Conservation (phyloP, 805 yeast genomes). For the Candida patagonica region DNA sequence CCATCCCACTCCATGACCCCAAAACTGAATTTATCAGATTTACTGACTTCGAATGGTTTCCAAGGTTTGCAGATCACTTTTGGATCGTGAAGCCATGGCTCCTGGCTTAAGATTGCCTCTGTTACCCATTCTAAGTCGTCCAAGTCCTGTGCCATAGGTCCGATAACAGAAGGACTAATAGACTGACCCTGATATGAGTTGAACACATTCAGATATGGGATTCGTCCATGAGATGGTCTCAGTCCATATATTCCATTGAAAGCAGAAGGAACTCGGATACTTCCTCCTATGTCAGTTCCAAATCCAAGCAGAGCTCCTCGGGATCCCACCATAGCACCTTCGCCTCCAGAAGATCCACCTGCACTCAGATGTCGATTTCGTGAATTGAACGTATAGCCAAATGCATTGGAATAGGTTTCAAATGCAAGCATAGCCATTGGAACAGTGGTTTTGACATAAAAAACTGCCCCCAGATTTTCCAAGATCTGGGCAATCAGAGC, state of each 20-base stretch:
- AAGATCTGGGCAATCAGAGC: constrained; percentile 34
- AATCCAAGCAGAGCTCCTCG: constrained; percentile 42
- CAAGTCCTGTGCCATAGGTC: constrained; percentile 37
- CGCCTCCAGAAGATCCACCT: constrained; percentile 53
- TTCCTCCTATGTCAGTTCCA: constrained; percentile 48
- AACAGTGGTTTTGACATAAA: constrained; percentile 44
- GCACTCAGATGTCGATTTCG: constrained; percentile 34
- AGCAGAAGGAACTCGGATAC: constrained; percentile 42
- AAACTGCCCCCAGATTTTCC: constrained; percentile 42
- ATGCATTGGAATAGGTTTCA: constrained; percentile 37
- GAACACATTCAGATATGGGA: constrained; percentile 6
- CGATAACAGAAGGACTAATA: constrained; percentile 37
- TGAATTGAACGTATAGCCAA: constrained; percentile 40
- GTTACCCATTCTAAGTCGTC: constrained; percentile 34
- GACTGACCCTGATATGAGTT: constrained; percentile 31
- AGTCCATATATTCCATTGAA: constrained; percentile 41
- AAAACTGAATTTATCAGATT: constrained; percentile 22
- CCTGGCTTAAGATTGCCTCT: constrained; percentile 30
- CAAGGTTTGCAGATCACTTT: constrained; percentile 43
- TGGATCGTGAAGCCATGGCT: constrained; percentile 44
- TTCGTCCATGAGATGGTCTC: constrained; percentile 34
- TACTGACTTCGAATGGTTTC: constrained; percentile 20
- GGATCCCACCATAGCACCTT: constrained; percentile 37
- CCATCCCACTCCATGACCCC: constrained; percentile 31
- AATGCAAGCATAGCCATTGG: constrained; percentile 44